These are phyloP conservation scores for Corymbia maculata DNA, from an alignment of 345 rosid species.

Conservation along the genomic window DNA sequence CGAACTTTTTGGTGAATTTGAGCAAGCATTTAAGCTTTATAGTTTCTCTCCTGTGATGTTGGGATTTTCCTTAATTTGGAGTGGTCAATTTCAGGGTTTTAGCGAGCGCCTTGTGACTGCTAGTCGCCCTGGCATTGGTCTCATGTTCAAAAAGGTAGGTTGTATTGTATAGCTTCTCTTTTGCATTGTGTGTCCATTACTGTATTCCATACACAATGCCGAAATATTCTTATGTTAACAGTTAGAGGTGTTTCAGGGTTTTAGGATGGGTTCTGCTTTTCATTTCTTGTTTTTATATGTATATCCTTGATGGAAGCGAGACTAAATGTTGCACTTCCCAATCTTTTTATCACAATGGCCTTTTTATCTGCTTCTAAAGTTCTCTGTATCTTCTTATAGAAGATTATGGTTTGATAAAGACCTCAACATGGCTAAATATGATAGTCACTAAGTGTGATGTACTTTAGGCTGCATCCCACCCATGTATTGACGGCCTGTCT, in stretches of 20 bases:
- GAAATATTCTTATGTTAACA: not conserved
- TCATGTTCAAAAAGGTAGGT: slow-evolving; percentile 92
- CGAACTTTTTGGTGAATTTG: not conserved
- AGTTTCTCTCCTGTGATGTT: not conserved
- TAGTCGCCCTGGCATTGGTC: slow-evolving; percentile 83
- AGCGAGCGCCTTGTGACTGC: slow-evolving; percentile 81
- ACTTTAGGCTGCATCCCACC: not conserved
- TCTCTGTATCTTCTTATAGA: not conserved
- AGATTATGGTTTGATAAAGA: not conserved
- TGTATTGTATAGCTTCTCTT: not conserved
- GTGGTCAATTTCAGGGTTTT: slow-evolving; percentile 60
- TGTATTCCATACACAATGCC: not conserved
- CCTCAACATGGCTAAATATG: not conserved
- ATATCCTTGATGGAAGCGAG: not conserved
- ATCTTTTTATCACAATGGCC: not conserved
- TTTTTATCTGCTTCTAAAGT: not conserved
- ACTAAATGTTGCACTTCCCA: not conserved
- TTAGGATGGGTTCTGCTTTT: not conserved
- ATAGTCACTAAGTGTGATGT: not conserved
- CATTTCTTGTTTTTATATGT: not conserved
- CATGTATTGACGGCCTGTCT: not conserved
- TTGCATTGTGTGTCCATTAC: not conserved
- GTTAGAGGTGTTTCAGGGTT: not conserved
- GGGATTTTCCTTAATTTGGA: not conserved
- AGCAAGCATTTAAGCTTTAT: not conserved